Evolutionary conservation across 768 basidiomycete genomes (phyloP), one percentile per base, ranked within the genome.

Genomic region (Kwoniella sp.): DNA sequence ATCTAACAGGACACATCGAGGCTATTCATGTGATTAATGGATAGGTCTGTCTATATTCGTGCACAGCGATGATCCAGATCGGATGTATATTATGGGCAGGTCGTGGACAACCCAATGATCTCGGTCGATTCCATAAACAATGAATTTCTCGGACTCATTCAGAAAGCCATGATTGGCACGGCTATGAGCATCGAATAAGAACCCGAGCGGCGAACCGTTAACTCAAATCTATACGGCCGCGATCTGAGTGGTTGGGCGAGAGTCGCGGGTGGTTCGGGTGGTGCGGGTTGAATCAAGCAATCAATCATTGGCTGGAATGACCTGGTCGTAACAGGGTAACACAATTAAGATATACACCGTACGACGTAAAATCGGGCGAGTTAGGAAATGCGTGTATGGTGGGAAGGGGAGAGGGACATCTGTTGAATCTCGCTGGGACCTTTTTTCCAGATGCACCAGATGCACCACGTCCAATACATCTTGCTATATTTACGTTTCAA

Each of bases 391-490:
- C 11, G 15, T 45, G 11, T 45, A 45, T 17, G 15, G 41, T 45
- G 41, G n/a, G n/a, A n/a, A n/a, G n/a, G n/a, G n/a, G n/a, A n/a
- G n/a, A 7, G 20, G 41, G 9, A 45, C 11, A 45, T 17, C 41
- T 5, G 5, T 5, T 13, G 20, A 20, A 45, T 45, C 41, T 9
- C 41, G 41, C 41, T 45, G 41, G 41, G 41, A 45, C 41, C 41
- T 45, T 45, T 45, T 45, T 45, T 45, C 5, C 41, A 45, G 17
- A 20, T 20, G 17, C n/a, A n/a, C n/a, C n/a, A 45, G 41, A 45
- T 45, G 41, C 41, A 45, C 41, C 41, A 45, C 41, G 41, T 45
- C 41, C 41, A 45, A 45, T 45, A 8, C 41, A 45, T 45, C 41
- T 45, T 11, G 15, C 41, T 45, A 45, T 45, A 45, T 45, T 45